A percentile compares a stretch with the other conserved stretches of the same genome.
Conservation (phyloP, 73 alveolate genomes). For the Paramecium sonneborni region DNA sequence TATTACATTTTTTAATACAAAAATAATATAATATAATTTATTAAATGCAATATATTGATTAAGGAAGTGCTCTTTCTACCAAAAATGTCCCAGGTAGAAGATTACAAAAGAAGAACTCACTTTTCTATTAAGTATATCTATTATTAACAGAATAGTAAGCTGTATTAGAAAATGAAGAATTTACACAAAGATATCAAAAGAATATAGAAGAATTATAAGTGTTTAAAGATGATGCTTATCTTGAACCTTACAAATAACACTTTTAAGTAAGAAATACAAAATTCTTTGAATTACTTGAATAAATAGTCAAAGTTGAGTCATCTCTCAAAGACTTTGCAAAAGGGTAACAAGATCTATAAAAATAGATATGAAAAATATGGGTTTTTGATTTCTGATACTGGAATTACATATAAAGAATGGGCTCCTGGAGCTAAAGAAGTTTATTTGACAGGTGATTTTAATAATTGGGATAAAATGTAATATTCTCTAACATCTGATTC, state of each 20-base stretch:
- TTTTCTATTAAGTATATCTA: not conserved
- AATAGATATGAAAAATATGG: constrained; percentile 64
- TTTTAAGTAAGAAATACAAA: constrained; percentile 60
- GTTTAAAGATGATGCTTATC: constrained; percentile 44
- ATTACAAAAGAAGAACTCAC: not conserved
- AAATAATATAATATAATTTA: not conserved
- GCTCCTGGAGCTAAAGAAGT: constrained; percentile 94
- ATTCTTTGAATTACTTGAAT: constrained; percentile 36
- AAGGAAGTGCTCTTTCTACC: not conserved
- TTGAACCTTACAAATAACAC: constrained; percentile 51
- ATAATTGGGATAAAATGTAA: constrained; percentile 73
- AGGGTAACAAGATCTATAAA: constrained; percentile 16
- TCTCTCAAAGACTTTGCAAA: constrained; percentile 65
- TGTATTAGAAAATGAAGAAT: not conserved
- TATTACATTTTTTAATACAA: not conserved
- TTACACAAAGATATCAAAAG: not conserved
- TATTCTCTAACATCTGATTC: constrained; percentile 67
- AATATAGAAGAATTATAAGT: constrained; percentile 13
- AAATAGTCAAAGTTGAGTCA: constrained; percentile 46
- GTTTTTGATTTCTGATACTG: constrained; percentile 26
- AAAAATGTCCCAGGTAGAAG: not conserved
- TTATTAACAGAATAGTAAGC: not conserved
- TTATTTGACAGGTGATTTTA: constrained; percentile 76
- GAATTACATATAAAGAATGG: constrained; percentile 82
- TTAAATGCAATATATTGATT: constrained; percentile 25